Percentiles rank a stretch among this genome's conserved stretches.
These are phyloP conservation scores for Chaetomiaceae sp. DNA, from an alignment of 2,329 filamentous ascomycete genomes.

Conservation along the genomic window DNA sequence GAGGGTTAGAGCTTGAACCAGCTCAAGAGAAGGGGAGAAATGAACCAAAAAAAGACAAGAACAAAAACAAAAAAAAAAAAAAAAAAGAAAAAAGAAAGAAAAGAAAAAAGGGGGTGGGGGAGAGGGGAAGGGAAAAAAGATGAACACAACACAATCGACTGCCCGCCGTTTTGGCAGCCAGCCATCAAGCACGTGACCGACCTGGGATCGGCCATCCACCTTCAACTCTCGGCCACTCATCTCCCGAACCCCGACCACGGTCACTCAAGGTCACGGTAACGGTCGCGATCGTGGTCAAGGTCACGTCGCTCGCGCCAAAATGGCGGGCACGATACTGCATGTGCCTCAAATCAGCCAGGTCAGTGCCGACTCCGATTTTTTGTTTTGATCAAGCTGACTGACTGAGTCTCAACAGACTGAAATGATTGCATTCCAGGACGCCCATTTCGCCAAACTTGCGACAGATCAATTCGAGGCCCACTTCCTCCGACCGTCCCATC, in stretches of 20 bases:
- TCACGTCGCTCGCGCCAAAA: constrained; percentile 19
- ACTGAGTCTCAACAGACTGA: constrained; percentile 46
- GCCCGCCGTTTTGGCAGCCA: too few species aligned
- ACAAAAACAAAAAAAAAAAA: not conserved
- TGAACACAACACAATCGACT: too few species aligned
- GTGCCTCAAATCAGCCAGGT: constrained; percentile 26
- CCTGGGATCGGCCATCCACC: not conserved
- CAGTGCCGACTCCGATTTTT: not conserved
- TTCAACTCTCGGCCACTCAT: constrained; percentile 4
- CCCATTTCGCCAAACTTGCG: constrained; percentile 52
- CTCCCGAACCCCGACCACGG: constrained; percentile 1
- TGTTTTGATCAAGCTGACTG: not conserved
- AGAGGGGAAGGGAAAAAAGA: too few species aligned
- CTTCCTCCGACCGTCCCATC: constrained; percentile 37
- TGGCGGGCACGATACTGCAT: constrained; percentile 23
- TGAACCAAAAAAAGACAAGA: too few species aligned
- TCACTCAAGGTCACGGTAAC: too few species aligned
- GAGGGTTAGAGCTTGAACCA: too few species aligned
- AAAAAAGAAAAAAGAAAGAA: not conserved
- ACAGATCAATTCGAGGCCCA: constrained; percentile 42
- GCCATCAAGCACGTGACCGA: constrained; percentile 17
- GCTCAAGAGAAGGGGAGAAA: too few species aligned
- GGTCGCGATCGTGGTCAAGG: too few species aligned
- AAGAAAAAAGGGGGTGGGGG: too few species aligned
- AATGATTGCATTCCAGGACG: constrained; percentile 51